Conservation (phyloP, 306 rosid genomes). For the Begonia peltatifolia region DNA sequence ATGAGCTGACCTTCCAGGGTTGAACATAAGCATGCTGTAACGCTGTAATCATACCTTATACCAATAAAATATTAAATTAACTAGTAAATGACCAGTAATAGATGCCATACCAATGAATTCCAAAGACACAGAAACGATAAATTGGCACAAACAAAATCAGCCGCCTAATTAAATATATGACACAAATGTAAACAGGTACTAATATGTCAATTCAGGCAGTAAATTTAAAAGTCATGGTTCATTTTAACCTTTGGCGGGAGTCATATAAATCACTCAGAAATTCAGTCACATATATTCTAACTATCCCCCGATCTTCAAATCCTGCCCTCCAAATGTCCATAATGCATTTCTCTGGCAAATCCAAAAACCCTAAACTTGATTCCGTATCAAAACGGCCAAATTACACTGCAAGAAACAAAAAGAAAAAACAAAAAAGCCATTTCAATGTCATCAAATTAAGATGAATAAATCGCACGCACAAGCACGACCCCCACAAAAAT, state of each 20-base stretch:
- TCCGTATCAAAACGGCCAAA: not conserved
- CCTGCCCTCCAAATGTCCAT: conserved; percentile 36
- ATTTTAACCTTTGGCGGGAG: conserved; percentile 22
- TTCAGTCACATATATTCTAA: conserved; percentile 29
- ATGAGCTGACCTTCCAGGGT: too few species aligned
- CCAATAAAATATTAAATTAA: too few species aligned
- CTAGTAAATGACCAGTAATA: not conserved
- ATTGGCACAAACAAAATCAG: conserved; percentile 1
- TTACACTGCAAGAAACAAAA: conserved; percentile 11
- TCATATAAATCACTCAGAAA: conserved; percentile 15
- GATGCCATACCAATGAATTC: not conserved
- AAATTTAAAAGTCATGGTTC: too few species aligned
- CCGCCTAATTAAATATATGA: conserved; percentile 2
- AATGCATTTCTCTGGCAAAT: conserved; percentile 29
- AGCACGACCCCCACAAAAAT: conserved; percentile 8
- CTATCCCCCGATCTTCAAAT: conserved; percentile 23
- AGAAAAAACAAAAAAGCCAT: not conserved
- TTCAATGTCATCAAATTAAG: conserved; percentile 6
- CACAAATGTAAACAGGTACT: not conserved
- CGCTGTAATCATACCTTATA: too few species aligned
- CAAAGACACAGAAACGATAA: not conserved
- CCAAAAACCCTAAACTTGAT: conserved; percentile 39
- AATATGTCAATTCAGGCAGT: too few species aligned
- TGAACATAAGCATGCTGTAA: too few species aligned
- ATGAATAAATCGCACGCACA: conserved; percentile 15